Base-by-base conservation (phyloP, 2,329 filamentous ascomycete genomes). In the Monosporascus sp. region DNA sequence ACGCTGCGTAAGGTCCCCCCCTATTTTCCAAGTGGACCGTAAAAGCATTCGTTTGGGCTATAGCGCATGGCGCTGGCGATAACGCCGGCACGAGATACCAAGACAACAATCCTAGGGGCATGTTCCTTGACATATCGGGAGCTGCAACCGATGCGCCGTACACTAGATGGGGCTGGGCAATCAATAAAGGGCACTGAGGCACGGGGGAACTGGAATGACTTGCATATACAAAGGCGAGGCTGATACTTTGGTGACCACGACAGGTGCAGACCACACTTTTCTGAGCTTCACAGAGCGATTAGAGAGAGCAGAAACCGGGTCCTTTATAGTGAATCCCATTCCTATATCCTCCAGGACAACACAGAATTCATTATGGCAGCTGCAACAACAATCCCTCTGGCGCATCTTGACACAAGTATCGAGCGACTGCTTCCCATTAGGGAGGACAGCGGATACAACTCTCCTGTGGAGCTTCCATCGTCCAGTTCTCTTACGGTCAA, bases 401-500 rank as follows among this genome's bases (percentile, higher is more conserved):
- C 40, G 8, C 40, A 18, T 20, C 17, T 43, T 14, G 7, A 43
- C 9, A 11, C 20, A 18, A 20, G 40, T 11, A 20, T 20, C n/a
- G 40, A 43, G 40, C 18, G 40, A 20, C 18, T 43, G n/a, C 40
- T 43, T 5, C 18, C 18, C 40, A 22, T 18, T 46, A 28, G 24
- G 43, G 14, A 46, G 43, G 43, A 46, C 14, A 46, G 43, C 43
- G 43, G 43, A 22, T 46, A 46, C 24, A 46, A 24, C 20, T 46
- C 43, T 5, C 43, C 43, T 20, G 43, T 20, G 17, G 24, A 28
- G 3, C 24, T 15, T 24, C 26, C 24, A 26, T 46, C 43, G 14
- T 24, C 43, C 4, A 24, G 43, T 11, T 46, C 43, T 31, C 11
- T 26, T 24, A 59, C 66, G 45, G 64, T 68, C 58, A 68, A 68